phyloP scores from a whole-genome alignment of 345 rosid genomes.

The Citrus hindsii region DNA sequence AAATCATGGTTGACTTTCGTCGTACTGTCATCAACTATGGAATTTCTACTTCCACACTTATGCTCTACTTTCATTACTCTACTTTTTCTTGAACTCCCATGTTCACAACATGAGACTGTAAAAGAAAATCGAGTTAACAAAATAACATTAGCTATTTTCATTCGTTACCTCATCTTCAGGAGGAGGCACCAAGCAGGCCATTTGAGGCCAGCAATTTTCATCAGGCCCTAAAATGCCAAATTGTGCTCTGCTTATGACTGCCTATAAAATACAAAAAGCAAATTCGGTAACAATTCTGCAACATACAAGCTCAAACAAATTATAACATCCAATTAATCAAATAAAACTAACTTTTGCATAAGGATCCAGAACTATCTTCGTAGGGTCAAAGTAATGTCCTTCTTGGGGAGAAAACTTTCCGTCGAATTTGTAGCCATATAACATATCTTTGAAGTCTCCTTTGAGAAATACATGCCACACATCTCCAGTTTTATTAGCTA shows the following conservation, averaged over 20 bases:
- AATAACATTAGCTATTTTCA: background rate
- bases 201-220: slow-evolving; percentile 85
- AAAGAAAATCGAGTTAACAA: background rate
- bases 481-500: slow-evolving; percentile 68
- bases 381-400: slow-evolving; percentile 64
- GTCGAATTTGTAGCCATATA: slow-evolving; percentile 78
- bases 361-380: slow-evolving; percentile 77
- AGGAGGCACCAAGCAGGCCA: slow-evolving; percentile 83
- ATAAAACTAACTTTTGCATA: slow-evolving; percentile 65
- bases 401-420: slow-evolving; percentile 67
- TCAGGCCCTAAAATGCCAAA: slow-evolving; percentile 69
- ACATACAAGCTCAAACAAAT: background rate
- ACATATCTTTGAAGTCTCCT: slow-evolving; percentile 69
- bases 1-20: background rate
- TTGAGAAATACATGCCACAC: slow-evolving; percentile 78
- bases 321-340: background rate
- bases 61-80: background rate
- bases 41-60: background rate
- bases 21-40: background rate
- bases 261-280: slow-evolving; percentile 44
- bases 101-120: background rate
- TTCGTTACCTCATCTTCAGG: slow-evolving; percentile 57
- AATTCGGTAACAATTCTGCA: background rate
- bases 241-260: slow-evolving; percentile 79
- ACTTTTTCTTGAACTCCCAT: background rate